A percentile compares a stretch with the other conserved stretches of the same genome.
Evolutionary conservation across 2,329 filamentous ascomycete genomes (phyloP).

Genomic region (Cadophora sp.): DNA sequence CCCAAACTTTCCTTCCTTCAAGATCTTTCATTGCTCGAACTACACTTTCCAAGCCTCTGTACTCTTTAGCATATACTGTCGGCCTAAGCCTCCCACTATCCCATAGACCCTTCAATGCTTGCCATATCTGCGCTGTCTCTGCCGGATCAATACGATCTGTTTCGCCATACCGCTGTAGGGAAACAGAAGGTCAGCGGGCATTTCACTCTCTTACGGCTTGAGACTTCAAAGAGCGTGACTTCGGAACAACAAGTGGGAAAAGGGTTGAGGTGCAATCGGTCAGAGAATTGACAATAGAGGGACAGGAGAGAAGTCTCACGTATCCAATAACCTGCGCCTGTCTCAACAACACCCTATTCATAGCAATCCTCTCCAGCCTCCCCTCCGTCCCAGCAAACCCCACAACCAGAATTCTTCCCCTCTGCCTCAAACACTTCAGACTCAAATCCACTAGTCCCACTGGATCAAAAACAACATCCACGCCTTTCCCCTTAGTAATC

Average conservation of each 20-base stretch:
- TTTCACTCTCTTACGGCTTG: no score
- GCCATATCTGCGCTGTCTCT: slow-evolving; percentile 56
- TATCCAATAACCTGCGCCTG: slow-evolving; percentile 61
- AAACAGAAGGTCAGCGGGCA: slow-evolving; percentile 1
- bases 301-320: slow-evolving; percentile 41
- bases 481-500: slow-evolving; percentile 55
- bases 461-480: slow-evolving; percentile 63
- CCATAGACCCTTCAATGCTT: slow-evolving; percentile 56
- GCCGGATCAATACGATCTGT: slow-evolving; percentile 56
- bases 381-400: slow-evolving; percentile 63
- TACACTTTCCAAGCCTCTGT: slow-evolving; percentile 56
- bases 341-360: slow-evolving; percentile 61
- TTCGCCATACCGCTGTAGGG: slow-evolving; percentile 61
- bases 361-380: slow-evolving; percentile 58
- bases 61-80: slow-evolving; percentile 55
- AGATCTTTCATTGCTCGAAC: slow-evolving; percentile 58
- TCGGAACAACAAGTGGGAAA: no score
- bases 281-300: background rate
- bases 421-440: slow-evolving; percentile 59
- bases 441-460: slow-evolving; percentile 62
- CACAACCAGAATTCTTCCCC: slow-evolving; percentile 60
- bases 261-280: no score
- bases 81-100: slow-evolving; percentile 55
- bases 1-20: slow-evolving; percentile 56
- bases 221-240: no score